Conservation (phyloP, 2,329 filamentous ascomycete species). For the Phyllachora maydis region DNA sequence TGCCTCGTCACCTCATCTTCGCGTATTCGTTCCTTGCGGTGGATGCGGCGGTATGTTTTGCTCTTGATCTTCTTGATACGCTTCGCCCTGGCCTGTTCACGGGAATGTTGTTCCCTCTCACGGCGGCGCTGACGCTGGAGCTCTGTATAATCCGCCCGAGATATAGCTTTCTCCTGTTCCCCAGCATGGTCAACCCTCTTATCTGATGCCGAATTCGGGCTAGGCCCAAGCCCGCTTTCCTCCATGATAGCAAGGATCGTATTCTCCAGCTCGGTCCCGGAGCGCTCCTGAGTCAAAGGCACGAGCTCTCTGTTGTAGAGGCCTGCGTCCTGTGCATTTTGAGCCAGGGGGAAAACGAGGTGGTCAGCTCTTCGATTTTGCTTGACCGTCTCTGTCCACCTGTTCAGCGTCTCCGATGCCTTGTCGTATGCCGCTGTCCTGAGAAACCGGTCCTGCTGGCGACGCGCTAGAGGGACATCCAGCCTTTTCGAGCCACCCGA, state of each 20-base stretch:
- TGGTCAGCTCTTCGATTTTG: constrained; percentile 83
- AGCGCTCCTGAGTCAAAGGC: constrained; percentile 39
- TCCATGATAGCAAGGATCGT: constrained; percentile 78
- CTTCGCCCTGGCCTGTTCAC: constrained; percentile 73
- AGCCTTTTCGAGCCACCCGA: constrained; percentile 47
- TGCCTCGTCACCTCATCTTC: constrained; percentile 29
- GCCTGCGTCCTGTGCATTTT: constrained; percentile 42
- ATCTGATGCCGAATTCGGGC: constrained; percentile 21
- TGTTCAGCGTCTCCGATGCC: constrained; percentile 73
- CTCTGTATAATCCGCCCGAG: constrained; percentile 48
- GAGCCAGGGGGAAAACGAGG: constrained; percentile 66
- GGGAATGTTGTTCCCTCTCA: constrained; percentile 67
- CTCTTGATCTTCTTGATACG: constrained; percentile 99
- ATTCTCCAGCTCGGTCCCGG: constrained; percentile 64
- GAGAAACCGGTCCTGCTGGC: constrained; percentile 71
- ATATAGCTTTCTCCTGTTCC: constrained; percentile 48
- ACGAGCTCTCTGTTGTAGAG: constrained; percentile 41
- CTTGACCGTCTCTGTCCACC: constrained; percentile 92
- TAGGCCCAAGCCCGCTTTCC: constrained; percentile 55
- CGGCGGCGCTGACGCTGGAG: constrained; percentile 55
- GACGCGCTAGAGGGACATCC: constrained; percentile 61
- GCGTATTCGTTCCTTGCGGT: constrained; percentile 50
- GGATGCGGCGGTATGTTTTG: constrained; percentile 81
- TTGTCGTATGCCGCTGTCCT: constrained; percentile 71
- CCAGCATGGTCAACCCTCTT: constrained; percentile 41